Evolutionary conservation across 1,284 basidiomycete genomes (phyloP), one percentile per base, ranked within the genome.

Genomic region (Cryptococcus maquisensis): DNA sequence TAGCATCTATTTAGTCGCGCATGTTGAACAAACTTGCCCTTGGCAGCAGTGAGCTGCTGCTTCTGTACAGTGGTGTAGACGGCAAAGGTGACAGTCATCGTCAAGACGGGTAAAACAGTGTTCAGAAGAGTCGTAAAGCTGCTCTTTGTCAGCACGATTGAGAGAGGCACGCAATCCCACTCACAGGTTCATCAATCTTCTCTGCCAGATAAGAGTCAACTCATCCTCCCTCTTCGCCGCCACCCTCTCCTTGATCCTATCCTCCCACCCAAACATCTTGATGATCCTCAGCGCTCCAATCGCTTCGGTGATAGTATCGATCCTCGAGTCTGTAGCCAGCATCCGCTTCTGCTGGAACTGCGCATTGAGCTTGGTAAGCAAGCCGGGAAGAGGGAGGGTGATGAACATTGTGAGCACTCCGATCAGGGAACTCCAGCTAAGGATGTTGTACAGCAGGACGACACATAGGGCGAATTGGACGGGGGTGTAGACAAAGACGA

Each of bases 191-290:
- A 69, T 61, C 21, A 74, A 43, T 50, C 72, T 60, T 41, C 71
- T 56, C 53, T 68, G 60, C 71, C 69, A 73, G 32, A 72, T 71
- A 28, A 71, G 80, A 0, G 61, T 57, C 13, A 88, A 70, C 71
- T 88, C 86, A 4, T 79, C 77, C 51, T 84, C 81, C 74, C 76
- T 69, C 59, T 80, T 82, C n/a, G 77, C 78, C 15, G 78, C 73
- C 39, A 85, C 76, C 48, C 79, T 76, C 21, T 77, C 71, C 53
- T 81, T 77, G 71, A 83, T 80, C 60, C 81, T 79, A 18, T 73
- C 72, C 64, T 85, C 84, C 84, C 84, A 85, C 9, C 82, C 85
- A 61, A 87, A 87, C 61, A 87, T 79, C 72, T 87, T 86, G 71
- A 85, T 76, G 79, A 84, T 84, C 24, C 83, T 56, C 24, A 61